Conservation (phyloP, 805 yeast genomes). For the Cyberlindnera subsufficiens region DNA sequence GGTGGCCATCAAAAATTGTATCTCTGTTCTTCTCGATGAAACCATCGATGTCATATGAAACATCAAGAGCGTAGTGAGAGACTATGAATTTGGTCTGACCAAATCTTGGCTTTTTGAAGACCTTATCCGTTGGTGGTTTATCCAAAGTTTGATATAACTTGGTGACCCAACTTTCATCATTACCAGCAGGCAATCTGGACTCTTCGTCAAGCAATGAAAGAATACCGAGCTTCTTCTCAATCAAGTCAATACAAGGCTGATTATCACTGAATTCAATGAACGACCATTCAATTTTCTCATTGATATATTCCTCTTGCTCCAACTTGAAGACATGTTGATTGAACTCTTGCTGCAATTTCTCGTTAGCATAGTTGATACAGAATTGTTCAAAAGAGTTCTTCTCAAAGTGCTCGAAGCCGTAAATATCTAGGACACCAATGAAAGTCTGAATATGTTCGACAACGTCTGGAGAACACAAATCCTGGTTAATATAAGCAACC, state of each 20-base stretch:
- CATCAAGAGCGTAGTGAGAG: conserved; percentile 92
- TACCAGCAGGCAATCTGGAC: conserved; percentile 89
- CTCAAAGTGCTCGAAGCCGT: conserved; percentile 95
- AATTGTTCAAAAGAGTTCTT: conserved; percentile 94
- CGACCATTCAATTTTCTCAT: conserved; percentile 93
- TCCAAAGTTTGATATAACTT: conserved; percentile 83
- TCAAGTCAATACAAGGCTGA: conserved; percentile 92
- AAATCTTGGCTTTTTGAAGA: conserved; percentile 88
- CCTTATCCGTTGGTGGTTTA: conserved; percentile 67
- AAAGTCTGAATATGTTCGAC: conserved; percentile 57
- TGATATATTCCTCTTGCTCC: conserved; percentile 92
- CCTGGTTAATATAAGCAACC: conserved; percentile 75
- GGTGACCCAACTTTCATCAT: conserved; percentile 86
- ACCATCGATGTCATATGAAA: conserved; percentile 86
- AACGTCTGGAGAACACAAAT: conserved; percentile 72
- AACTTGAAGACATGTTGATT: conserved; percentile 95
- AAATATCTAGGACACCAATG: conserved; percentile 95
- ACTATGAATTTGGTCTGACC: conserved; percentile 89
- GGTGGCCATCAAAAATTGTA: conserved; percentile 92
- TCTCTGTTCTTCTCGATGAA: conserved; percentile 96
- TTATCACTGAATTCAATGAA: conserved; percentile 94
- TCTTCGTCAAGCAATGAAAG: conserved; percentile 90
- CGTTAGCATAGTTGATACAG: conserved; percentile 95
- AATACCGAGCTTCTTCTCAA: conserved; percentile 85
- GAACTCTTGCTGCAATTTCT: conserved; percentile 94